These are phyloP conservation scores for Aegilops umbellulata DNA, from an alignment of 176 grass and related monocot species.

Conservation along the genomic window DNA sequence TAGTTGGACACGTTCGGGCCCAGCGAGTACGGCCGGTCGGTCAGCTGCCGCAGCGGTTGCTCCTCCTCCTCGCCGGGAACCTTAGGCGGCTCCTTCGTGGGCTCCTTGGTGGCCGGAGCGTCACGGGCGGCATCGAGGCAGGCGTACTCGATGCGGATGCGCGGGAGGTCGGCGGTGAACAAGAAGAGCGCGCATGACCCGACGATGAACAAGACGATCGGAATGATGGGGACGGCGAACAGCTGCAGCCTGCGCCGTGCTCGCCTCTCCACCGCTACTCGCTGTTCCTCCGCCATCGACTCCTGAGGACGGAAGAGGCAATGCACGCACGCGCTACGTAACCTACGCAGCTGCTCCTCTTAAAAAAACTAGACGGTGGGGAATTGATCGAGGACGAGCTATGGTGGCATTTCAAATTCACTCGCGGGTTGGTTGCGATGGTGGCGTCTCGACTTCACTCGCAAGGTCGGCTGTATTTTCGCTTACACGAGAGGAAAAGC, in stretches of 20 bases:
- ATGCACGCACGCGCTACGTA: neutral
- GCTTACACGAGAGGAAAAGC: too few species aligned
- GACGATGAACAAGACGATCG: slow-evolving; percentile 20
- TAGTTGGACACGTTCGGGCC: slow-evolving; percentile 50
- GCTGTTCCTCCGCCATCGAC: slow-evolving; percentile 12
- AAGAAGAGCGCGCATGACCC: slow-evolving; percentile 31
- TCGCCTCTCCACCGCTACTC: neutral
- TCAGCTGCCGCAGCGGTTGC: slow-evolving; percentile 41
- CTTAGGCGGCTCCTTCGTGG: too few species aligned
- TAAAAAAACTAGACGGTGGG: too few species aligned
- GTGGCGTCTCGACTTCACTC: too few species aligned
- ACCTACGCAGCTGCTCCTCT: too few species aligned
- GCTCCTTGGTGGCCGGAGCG: neutral
- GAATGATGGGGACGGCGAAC: neutral
- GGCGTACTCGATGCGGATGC: slow-evolving; percentile 43
- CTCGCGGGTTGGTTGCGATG: too few species aligned
- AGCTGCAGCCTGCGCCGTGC: neutral
- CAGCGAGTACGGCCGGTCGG: slow-evolving; percentile 53
- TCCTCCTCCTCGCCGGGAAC: neutral
- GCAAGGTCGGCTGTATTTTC: too few species aligned
- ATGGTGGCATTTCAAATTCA: too few species aligned
- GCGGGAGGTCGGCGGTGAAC: slow-evolving; percentile 37
- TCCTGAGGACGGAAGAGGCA: neutral
- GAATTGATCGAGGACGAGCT: too few species aligned
- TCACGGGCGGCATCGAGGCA: neutral